Conservation (phyloP, 768 basidiomycete species). For the Hemileccinum impolitum region DNA sequence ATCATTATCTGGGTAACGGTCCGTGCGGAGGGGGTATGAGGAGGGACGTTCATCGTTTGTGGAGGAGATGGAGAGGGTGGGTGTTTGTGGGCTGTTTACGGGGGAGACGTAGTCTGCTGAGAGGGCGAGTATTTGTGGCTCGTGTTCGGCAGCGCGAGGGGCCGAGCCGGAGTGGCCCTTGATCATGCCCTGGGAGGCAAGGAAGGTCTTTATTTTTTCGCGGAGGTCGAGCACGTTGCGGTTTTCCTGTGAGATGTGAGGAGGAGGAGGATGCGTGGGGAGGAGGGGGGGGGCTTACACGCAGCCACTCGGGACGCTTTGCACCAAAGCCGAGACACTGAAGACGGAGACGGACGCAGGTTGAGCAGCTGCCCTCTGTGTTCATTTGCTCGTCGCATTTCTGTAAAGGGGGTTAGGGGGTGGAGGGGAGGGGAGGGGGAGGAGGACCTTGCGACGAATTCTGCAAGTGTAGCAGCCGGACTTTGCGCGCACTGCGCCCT, state of each 20-base stretch:
- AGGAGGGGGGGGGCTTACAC: conserved; percentile 44
- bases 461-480: conserved; percentile 88
- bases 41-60: conserved; percentile 37
- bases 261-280: background rate
- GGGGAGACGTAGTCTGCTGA: conserved; percentile 44
- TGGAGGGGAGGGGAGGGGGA: conserved; percentile 1
- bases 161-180: conserved; percentile 80
- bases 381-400: conserved; percentile 82
- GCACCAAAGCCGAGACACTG: conserved; percentile 84
- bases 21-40: conserved; percentile 31
- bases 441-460: conserved; percentile 74
- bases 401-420: conserved; percentile 37
- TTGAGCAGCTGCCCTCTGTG: conserved; percentile 60
- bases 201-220: conserved; percentile 75
- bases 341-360: conserved; percentile 75
- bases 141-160: conserved; percentile 54
- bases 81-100: conserved; percentile 41
- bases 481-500: conserved; percentile 82
- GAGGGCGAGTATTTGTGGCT: conserved; percentile 49
- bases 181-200: conserved; percentile 84
- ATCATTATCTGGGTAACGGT: conserved; percentile 28
- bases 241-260: conserved; percentile 50
- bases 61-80: conserved; percentile 45
- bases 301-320: conserved; percentile 82
- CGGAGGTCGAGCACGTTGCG: conserved; percentile 65